phyloP scores from a whole-genome alignment of 1,284 basidiomycete genomes.

The Ganoderma leucocontextum region DNA sequence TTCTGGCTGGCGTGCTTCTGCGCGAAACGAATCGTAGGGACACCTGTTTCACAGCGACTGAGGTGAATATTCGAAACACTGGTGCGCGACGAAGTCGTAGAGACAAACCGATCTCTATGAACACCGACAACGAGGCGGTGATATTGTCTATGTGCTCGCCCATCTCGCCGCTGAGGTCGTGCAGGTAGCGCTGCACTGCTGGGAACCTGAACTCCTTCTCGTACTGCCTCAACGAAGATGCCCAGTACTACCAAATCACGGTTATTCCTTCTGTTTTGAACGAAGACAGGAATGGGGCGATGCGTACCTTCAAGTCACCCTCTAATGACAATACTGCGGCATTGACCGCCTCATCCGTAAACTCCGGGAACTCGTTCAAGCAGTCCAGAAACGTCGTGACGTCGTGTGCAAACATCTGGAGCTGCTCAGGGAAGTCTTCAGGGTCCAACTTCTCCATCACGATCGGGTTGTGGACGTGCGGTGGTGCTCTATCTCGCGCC shows the following conservation, averaged over 20 bases:
- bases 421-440: slow-evolving; percentile 69
- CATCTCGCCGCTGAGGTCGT: slow-evolving; percentile 74
- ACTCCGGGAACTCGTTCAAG: slow-evolving; percentile 79
- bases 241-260: slow-evolving; percentile 63
- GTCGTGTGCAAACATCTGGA: slow-evolving; percentile 65
- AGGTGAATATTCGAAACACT: slow-evolving; percentile 11
- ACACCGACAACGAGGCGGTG: slow-evolving; percentile 67
- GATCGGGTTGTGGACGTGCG: slow-evolving; percentile 59
- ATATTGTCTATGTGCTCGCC: slow-evolving; percentile 75
- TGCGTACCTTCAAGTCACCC: slow-evolving; percentile 67
- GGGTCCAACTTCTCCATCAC: slow-evolving; percentile 64
- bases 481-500: slow-evolving; percentile 44
- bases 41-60: slow-evolving; percentile 49
- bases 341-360: slow-evolving; percentile 76
- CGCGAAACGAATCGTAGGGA: slow-evolving; percentile 77
- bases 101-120: slow-evolving; percentile 74
- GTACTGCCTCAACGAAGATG: slow-evolving; percentile 71
- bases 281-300: slow-evolving; percentile 18
- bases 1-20: slow-evolving; percentile 76
- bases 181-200: slow-evolving; percentile 75
- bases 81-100: not conserved
- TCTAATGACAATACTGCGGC: slow-evolving; percentile 70
- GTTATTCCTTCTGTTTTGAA: not conserved
- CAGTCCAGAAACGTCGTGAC: slow-evolving; percentile 71
- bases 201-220: slow-evolving; percentile 70